Evolutionary conservation across 495 filamentous ascomycete genomes (phyloP), one percentile per base, ranked within the genome.

Genomic region (Tuber umbilicatum): DNA sequence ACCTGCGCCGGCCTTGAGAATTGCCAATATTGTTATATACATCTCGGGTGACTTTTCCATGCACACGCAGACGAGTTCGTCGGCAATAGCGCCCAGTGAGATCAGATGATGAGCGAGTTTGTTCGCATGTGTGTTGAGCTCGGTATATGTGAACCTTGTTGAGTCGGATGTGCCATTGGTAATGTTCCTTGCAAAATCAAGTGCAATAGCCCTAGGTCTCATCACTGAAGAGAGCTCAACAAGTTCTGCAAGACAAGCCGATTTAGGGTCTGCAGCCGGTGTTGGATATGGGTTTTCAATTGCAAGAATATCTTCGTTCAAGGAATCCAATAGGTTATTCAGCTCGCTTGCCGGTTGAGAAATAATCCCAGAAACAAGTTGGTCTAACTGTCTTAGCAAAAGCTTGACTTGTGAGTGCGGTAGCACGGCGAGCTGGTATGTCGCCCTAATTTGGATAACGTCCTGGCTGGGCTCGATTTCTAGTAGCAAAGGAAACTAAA

Each of bases 1-100:
- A 42, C 90, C 92, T 72, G 89, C 90, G 14, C 92, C 92, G 19
- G 87, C 83, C 74, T 94, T 94, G 5, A 92, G 79, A 27, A 91
- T 86, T 0, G 90, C 93, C 37, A 96, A 84, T 38, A 94, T 90
- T 0, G 89, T 86, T 37, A 89, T 84, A 80, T 94, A 94, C 0
- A 92, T 83, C 9, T 89, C 83, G 2, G 89, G 75, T 0, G 88
- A 91, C 76, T 92, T 93, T 38, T 92, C 87, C 86, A 94, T 89
- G 37, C 88, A 85, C 23, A 96, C 87, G 40, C 88, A 88, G 39
- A 94, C 83, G 19, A 91, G 83, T 19, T 89, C 85, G 14, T 87
- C 86, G 2, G 85, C 80, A 1, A 79, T 74, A 12, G 87, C 83
- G 2, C 86, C 87, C 10, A 81, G 70, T 42, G 85, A 74, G 23